phyloP scores from a whole-genome alignment of 1,139 yeast genomes.

The Suhomyces yuchorum region DNA sequence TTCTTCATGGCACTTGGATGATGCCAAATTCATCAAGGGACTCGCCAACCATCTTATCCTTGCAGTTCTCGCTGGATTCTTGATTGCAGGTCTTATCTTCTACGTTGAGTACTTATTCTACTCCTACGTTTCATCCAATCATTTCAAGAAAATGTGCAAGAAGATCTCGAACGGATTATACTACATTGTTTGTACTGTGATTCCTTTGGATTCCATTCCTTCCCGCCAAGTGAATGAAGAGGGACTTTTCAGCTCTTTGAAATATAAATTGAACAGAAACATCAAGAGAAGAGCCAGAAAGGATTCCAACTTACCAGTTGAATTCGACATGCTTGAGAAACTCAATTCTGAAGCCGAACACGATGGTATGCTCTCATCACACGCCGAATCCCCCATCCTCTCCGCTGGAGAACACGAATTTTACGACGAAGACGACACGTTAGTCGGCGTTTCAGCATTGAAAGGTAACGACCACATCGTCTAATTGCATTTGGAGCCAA shows the following conservation, averaged over 20 bases:
- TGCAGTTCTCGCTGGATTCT: constrained; percentile 69
- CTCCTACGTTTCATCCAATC: constrained; percentile 40
- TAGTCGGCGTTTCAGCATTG: constrained; percentile 6
- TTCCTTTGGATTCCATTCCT: constrained; percentile 6
- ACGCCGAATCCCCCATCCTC: not conserved
- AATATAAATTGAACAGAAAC: constrained; percentile 14
- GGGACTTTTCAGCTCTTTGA: constrained; percentile 9
- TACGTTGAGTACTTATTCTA: constrained; percentile 66
- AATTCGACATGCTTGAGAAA: constrained; percentile 37
- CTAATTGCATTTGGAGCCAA: constrained; percentile 10
- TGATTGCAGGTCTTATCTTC: constrained; percentile 57
- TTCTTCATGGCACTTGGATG: constrained; percentile 88
- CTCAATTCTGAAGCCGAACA: constrained; percentile 13
- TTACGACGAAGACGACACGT: constrained; percentile 12
- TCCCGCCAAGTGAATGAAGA: constrained; percentile 3
- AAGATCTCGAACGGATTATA: constrained; percentile 13
- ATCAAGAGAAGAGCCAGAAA: constrained; percentile 51
- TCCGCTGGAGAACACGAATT: constrained; percentile 10
- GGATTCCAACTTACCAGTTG: constrained; percentile 54
- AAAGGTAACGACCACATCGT: constrained; percentile 13
- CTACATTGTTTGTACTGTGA: constrained; percentile 3
- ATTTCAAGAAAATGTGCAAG: constrained; percentile 31
- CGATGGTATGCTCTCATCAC: constrained; percentile 3
- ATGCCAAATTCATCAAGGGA: constrained; percentile 72
- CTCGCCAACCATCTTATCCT: constrained; percentile 70